Evolutionary conservation across 345 rosid genomes (phyloP).

Genomic region (Syzygium aromaticum): DNA sequence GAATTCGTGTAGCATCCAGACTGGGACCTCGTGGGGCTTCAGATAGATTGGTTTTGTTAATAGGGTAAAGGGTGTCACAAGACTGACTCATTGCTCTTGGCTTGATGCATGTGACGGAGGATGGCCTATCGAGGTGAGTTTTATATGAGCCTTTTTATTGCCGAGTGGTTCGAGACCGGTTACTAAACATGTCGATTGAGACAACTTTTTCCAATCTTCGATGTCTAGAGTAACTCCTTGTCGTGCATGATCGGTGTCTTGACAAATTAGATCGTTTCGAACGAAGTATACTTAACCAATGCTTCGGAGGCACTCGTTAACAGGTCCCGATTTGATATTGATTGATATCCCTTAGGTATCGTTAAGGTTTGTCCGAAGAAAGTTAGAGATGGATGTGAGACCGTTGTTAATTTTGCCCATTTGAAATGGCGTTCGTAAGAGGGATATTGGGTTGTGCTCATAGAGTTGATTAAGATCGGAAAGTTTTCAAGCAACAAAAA

Average conservation of each 20-base stretch:
- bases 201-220: too few species aligned
- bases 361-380: not conserved
- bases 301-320: not conserved
- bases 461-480: not conserved
- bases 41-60: not conserved
- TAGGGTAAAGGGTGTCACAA: not conserved
- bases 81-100: not conserved
- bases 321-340: not conserved
- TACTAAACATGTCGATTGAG: not conserved
- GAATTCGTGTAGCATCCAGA: not conserved
- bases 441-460: not conserved
- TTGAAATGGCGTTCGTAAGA: not conserved
- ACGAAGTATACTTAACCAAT: rapidly evolving
- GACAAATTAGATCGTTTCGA: not conserved
- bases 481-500: not conserved
- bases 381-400: not conserved
- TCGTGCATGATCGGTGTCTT: not conserved
- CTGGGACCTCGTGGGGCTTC: not conserved
- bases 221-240: not conserved
- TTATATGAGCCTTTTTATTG: not conserved
- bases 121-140: not conserved
- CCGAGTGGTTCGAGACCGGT: not conserved
- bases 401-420: not conserved
- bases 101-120: not conserved
- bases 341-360: not conserved